Evolutionary conservation across 2,329 filamentous ascomycete species (phyloP), one percentile per base, ranked within the genome.

Genomic region (Ophiostoma novo-ulmi): DNA sequence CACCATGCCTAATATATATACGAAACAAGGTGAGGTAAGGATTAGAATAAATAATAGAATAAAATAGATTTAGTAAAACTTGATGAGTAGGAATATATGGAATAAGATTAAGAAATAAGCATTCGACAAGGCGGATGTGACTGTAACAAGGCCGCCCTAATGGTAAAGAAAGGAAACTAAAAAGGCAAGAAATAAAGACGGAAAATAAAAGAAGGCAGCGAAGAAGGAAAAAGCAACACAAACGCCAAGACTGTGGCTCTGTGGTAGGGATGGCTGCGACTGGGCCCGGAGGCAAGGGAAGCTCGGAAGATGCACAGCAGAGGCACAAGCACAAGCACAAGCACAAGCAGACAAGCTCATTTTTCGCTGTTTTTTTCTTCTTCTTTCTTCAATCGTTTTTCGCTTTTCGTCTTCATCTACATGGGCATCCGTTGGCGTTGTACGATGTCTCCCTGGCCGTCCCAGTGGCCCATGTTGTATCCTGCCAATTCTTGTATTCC

Each of bases 191-290:
- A 44, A 48, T 17, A 13, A 26, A 13, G 26, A 13, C 2, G 44
- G 1, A 17, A 48, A 26, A 20, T 3, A 48, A 11, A 39, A 39
- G 17, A 41, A n/a, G n/a, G 8, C 31, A 41, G 13, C 52, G 26
- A 67, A 68, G 36, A 44, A 64, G 8, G 63, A 63, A 36, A 58
- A 64, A 17, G 36, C 48, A 55, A 70, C 31, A 69, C 10, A 64
- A 61, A 35, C 36, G 26, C 52, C n/a, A 58, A 58, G 52, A 63
- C 22, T 17, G 58, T 63, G 26, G n/a, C 52, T 58, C 7, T 58
- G 31, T 31, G 52, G 52, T 41, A 67, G 61, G 69, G 69, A 67
- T 70, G 69, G 52, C 61, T 70, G 48, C 41, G 48, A 31, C 44
- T 35, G 39, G 61, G 52, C 8, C 48, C 52, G 52, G 65, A 70